Base-by-base conservation (phyloP, 169 alveolate species). In the Babesia ovata region DNA sequence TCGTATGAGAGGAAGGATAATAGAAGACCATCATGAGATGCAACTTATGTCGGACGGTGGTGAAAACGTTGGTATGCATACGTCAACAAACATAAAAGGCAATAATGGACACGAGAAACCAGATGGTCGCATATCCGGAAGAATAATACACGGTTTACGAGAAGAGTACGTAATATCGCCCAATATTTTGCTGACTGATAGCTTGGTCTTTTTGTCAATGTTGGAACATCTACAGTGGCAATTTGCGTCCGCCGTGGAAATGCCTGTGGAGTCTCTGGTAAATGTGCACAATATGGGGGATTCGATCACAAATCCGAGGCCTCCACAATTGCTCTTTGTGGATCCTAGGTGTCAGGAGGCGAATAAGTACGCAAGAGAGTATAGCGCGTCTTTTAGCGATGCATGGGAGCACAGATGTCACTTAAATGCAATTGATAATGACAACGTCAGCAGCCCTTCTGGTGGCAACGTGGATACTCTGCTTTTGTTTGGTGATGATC, bases 191-290 rank as follows among this genome's bases (percentile, higher is more conserved):
- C 29, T 73, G 76, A 73, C 83, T 13, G 83, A 73, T 57, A 45
- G 29, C 22, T 2, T 73, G 19, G 71, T 44, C 0, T 75, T 75
- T 22, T 29, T 75, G 28, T 49, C 75, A 10, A 28, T n/a, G 24
- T 42, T 57, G 42, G 75, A 63, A 28, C 84, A 75, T 50, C 65
- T 75, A 26, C 74, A 63, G 33, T 75, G 84, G 84, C 84, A 75
- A 21, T 75, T 48, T 50, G 28, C 45, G 19, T 42, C 50, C 10
- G 48, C 73, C 0, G 45, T 75, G 33, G 54, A 63, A 12, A 22
- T 65, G 33, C 74, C 84, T 10, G 21, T 75, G 77, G 75, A 61
- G 48, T 22, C 59, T 2, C 21, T 75, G 49, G 76, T 54, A 22
- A 16, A 44, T 63, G 59, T 65, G 11, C 39, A 75, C 14, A 45